phyloP scores from a whole-genome alignment of 768 basidiomycete genomes.

The Hypholoma fasciculare region DNA sequence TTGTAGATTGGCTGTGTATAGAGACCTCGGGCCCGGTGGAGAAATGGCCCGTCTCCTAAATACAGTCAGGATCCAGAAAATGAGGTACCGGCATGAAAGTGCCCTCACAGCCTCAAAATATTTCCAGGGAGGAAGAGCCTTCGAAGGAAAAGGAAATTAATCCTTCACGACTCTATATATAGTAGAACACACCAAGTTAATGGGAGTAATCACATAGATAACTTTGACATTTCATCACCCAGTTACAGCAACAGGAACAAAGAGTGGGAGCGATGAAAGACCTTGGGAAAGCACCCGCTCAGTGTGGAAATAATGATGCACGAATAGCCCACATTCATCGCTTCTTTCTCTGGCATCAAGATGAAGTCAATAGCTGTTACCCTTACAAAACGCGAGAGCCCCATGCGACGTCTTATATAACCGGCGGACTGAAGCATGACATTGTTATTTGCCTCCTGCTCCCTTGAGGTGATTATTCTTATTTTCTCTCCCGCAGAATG shows the following conservation, averaged over 20 bases:
- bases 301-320: background rate
- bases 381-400: background rate
- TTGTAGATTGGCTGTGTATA: no score
- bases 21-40: no score
- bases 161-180: no score
- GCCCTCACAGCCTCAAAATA: no score
- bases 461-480: background rate
- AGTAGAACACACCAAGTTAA: no score
- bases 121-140: no score
- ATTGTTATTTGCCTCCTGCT: background rate
- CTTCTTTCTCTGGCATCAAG: background rate
- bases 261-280: background rate
- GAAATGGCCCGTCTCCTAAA: no score
- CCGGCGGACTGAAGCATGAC: background rate
- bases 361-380: background rate
- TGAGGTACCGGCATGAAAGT: no score
- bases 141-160: no score
- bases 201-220: no score
- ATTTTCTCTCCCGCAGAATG: background rate
- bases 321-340: background rate
- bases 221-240: background rate
- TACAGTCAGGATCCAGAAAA: no score
- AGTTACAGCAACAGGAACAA: background rate
- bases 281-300: background rate
- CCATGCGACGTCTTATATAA: background rate